Evolutionary conservation across 371 early-diverging fungal genomes (phyloP).

Genomic region (Mucor indicus): DNA sequence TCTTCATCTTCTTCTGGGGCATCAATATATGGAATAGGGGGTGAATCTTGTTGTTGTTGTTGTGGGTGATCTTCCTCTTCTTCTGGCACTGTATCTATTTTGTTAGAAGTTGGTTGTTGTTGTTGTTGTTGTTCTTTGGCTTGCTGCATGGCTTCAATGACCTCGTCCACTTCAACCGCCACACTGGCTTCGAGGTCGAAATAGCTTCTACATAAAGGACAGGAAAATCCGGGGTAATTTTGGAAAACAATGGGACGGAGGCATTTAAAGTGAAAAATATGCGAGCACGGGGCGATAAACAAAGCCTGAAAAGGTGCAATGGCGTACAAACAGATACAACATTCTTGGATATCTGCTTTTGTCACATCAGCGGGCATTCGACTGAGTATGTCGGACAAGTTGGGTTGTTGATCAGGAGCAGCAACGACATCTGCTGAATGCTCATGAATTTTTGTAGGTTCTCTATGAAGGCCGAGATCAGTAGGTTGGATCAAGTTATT

Average conservation of each 20-base stretch:
- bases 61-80: conserved; percentile 16
- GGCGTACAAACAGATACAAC: conserved; percentile 90
- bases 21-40: too few relatives aligned
- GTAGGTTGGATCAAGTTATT: background rate
- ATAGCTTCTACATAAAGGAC: conserved; percentile 89
- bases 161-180: conserved; percentile 68
- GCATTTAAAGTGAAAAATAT: conserved; percentile 91
- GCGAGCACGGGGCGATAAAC: conserved; percentile 90
- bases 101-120: conserved; percentile 3
- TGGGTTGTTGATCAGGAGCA: background rate
- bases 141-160: conserved; percentile 16
- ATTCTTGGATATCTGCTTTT: conserved; percentile 54
- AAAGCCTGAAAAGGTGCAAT: conserved; percentile 90
- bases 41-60: too few relatives aligned
- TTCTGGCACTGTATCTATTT: conserved; percentile 17
- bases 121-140: conserved; percentile 12
- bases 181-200: conserved; percentile 81
- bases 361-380: conserved; percentile 6
- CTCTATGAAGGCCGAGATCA: conserved; percentile 13
- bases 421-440: background rate
- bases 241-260: conserved; percentile 58
- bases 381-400: conserved; percentile 8
- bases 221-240: conserved; percentile 74
- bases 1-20: conserved; percentile 9
- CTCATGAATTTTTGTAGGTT: conserved; percentile 16